Base-by-base conservation (phyloP, 2,329 filamentous ascomycete species). In the Pseudogymnoascus pannorum region DNA sequence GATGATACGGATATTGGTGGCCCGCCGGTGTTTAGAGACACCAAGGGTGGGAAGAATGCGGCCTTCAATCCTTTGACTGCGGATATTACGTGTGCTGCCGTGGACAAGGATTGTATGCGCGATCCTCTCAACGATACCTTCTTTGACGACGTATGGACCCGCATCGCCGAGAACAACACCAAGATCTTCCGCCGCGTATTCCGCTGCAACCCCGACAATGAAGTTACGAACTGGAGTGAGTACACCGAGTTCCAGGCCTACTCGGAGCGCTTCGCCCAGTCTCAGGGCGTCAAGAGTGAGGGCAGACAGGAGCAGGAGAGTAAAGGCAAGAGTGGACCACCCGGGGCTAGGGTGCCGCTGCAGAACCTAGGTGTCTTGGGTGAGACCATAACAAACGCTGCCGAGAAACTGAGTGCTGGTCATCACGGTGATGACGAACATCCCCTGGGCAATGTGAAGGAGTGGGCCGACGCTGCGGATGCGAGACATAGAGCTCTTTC, bases 171-270 rank as follows among this genome's bases (percentile, higher is more conserved):
- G 65, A 97, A 97, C 77, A 99, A 99, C 73, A 99, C 94, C 2
- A 93, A 92, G 72, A 83, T 99, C 57, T 99, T 90, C 76, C 88
- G 94, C 31, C 86, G 89, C 64, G 93, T 99, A 7, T 99, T 99
- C 78, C 87, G 92, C 54, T 97, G 92, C 74, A 95, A 96, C 89
- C 94, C 94, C 1, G 94, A 99, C 72, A 97, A 87, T 59, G 91
- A 97, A 71, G 94, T 96, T 24, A 87, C 86, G 65, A 93, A 89
- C 44, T 99, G 94, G 94, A 87, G 89, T 66, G 89, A 96, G 65
- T 99, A 99, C 75, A 68, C 61, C 5, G 70, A 72, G 40, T 71
- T 67, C 58, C 64, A 84, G 60, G 81, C 86, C 4, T 97, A 97
- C 72, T 81, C 82, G 16, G 85, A 88, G 66, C 84, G 86, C 51